Percentiles rank a stretch among this genome's conserved stretches.
Evolutionary conservation across 2,329 filamentous ascomycete genomes (phyloP).

Genomic region (Pseudogymnoascus sp.): DNA sequence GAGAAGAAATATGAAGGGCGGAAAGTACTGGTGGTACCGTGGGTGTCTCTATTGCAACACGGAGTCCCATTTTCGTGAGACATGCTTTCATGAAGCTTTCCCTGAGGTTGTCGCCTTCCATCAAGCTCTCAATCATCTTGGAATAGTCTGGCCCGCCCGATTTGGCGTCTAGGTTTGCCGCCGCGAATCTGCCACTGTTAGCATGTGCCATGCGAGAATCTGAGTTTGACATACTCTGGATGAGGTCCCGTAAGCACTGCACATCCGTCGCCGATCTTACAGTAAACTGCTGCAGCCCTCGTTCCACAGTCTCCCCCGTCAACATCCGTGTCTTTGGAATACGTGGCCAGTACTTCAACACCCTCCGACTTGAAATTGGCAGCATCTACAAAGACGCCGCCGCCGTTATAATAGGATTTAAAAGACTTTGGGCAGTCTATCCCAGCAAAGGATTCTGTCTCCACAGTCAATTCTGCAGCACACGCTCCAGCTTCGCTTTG

Average conservation of each 20-base stretch:
- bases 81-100: constrained; percentile 73
- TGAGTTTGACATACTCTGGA: constrained; percentile 63
- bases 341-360: constrained; percentile 77
- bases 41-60: constrained; percentile 62
- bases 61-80: constrained; percentile 73
- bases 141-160: constrained; percentile 63
- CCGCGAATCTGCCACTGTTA: constrained; percentile 61
- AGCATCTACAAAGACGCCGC: constrained; percentile 84
- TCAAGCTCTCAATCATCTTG: constrained; percentile 60
- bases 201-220: constrained; percentile 11
- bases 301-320: constrained; percentile 72
- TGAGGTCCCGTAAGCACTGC: constrained; percentile 81
- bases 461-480: constrained; percentile 61
- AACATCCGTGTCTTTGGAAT: constrained; percentile 67
- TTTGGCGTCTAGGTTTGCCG: constrained; percentile 66
- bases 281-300: constrained; percentile 73
- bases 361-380: constrained; percentile 53
- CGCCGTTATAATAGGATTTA: constrained; percentile 85
- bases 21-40: constrained; percentile 64
- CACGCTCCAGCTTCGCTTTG: constrained; percentile 77
- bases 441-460: constrained; percentile 42
- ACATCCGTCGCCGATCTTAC: constrained; percentile 73
- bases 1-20: constrained; percentile 71
- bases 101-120: constrained; percentile 63
- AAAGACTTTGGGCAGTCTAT: constrained; percentile 54